Evolutionary conservation across 1,139 yeast genomes (phyloP), one percentile per base, ranked within the genome.

Genomic region (Nakaseomyces bracarensis): DNA sequence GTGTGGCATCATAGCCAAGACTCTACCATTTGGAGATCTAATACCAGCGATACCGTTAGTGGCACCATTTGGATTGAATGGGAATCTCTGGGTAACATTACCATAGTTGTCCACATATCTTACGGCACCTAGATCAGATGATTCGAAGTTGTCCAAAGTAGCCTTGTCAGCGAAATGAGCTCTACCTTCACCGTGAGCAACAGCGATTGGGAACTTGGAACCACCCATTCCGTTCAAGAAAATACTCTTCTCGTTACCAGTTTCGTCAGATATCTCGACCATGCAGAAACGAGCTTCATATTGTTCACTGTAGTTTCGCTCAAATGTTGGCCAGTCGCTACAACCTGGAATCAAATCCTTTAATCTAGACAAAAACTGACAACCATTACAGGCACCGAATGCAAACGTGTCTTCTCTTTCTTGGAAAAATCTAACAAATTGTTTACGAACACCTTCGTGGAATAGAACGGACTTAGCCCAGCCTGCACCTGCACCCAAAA

Each of bases 371-470:
- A 91, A 69, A 70, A 93, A 93, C 67, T 93, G 99, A 69, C 99
- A 93, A 47, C 99, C 99, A 62, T 93, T 93, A 73, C 99, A 93
- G 39, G 96, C 96, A 65, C 98, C 99, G 57, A 91, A 79, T n/a
- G 97, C 95, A 70, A 93, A 93, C 1, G 98, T 91, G 59, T 91
- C 95, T 19, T 70, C 68, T 66, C 98, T 81, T 45, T 79, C 83
- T 56, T 79, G 80, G 77, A 93, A 91, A 64, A 91, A 91, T 42
- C 68, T 72, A 53, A 70, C 66, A 64, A 93, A 93, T 66, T 85
- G 89, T 29, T 72, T 61, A 60, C 93, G 79, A 37, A 93, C 82
- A 43, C 69, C 71, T 28, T 79, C 85, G 60, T 91, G 82, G 73
- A 80, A 87, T 52, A 93, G 68, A n/a, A 91, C 95, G 15, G 96